Conservation (phyloP, 2,329 filamentous ascomycete species). For the Xylaria sp. region DNA sequence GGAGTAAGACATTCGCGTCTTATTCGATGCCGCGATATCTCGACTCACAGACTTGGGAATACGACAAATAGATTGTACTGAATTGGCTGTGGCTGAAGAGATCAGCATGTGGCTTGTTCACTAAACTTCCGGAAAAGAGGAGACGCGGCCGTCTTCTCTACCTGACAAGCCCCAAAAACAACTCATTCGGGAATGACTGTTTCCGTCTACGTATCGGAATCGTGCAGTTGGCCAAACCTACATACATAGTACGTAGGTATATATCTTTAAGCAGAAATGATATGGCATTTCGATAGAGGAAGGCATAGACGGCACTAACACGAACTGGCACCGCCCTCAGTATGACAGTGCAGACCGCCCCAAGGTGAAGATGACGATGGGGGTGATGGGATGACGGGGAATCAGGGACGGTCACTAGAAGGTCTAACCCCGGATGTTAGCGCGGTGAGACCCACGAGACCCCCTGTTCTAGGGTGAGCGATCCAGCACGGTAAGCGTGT, state of each 20-base stretch:
- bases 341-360: background rate
- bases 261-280: too few species aligned
- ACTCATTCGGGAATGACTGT: too few species aligned
- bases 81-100: background rate
- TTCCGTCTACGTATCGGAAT: too few species aligned
- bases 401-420: background rate
- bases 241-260: too few species aligned
- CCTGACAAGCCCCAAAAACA: background rate
- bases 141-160: background rate
- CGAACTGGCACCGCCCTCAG: too few species aligned
- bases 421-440: background rate
- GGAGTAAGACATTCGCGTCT: too few species aligned
- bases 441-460: slow-evolving; percentile 20
- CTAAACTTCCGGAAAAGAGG: background rate
- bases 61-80: background rate
- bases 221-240: too few species aligned
- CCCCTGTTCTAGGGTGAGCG: slow-evolving; percentile 9
- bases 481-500: slow-evolving; percentile 8
- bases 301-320: background rate
- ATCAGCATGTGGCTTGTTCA: background rate
- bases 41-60: background rate
- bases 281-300: background rate
- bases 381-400: background rate
- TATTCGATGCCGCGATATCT: too few species aligned
- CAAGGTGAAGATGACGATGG: slow-evolving; percentile 13